These are phyloP conservation scores for Clathrospora elynae DNA, from an alignment of 2,329 filamentous ascomycete genomes.

Conservation along the genomic window DNA sequence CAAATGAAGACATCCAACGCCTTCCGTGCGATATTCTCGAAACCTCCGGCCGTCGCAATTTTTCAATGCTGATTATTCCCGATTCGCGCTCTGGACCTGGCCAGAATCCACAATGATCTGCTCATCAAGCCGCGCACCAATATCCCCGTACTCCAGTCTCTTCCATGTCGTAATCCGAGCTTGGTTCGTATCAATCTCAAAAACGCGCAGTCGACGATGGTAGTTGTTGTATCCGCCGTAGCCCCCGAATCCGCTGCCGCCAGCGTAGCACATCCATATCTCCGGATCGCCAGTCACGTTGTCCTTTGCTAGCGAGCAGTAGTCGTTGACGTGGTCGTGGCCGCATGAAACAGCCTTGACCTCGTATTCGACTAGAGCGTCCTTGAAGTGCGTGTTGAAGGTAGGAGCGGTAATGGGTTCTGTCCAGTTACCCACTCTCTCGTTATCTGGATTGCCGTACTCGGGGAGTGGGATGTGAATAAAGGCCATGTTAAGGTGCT, in stretches of 20 bases:
- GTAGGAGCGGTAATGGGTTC: constrained; percentile 85
- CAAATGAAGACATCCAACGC: too few species aligned
- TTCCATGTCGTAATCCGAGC: constrained; percentile 92
- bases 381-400: constrained; percentile 91
- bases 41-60: too few species aligned
- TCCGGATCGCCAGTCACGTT: constrained; percentile 57
- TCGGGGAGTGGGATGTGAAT: constrained; percentile 97
- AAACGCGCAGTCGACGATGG: constrained; percentile 81
- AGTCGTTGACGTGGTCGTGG: constrained; percentile 97
- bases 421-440: constrained; percentile 71
- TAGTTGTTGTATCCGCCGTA: constrained; percentile 91
- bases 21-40: too few species aligned
- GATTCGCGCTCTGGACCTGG: constrained; percentile 45
- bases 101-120: constrained; percentile 66
- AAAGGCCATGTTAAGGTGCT: constrained; percentile 94
- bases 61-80: neutral
- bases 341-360: constrained; percentile 88
- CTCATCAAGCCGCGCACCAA: constrained; percentile 60
- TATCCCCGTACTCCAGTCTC: constrained; percentile 72
- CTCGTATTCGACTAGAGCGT: constrained; percentile 84
- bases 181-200: constrained; percentile 90
- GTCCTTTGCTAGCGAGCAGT: constrained; percentile 71
- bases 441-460: constrained; percentile 68
- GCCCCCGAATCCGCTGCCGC: constrained; percentile 88
- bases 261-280: constrained; percentile 98